These are phyloP conservation scores for Citrus mangshanensis DNA, from an alignment of 345 rosid species.

Conservation along the genomic window DNA sequence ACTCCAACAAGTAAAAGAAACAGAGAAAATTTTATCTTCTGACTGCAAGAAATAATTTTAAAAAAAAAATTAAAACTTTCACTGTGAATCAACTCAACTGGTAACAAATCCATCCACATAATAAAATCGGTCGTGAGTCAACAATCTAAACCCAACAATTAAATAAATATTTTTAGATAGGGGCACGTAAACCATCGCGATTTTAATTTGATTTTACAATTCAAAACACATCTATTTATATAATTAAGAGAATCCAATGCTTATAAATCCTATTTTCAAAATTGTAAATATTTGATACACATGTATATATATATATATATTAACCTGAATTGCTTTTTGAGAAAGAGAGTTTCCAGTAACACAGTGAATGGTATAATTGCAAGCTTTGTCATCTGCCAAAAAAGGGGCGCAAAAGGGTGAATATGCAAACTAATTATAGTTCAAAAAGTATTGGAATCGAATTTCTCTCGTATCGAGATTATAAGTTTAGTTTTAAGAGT, in stretches of 20 bases:
- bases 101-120: background rate
- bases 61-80: background rate
- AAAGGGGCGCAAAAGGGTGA: background rate
- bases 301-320: no score
- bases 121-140: no score
- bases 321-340: conserved; percentile 92
- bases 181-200: background rate
- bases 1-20: conserved; percentile 74
- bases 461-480: background rate
- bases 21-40: conserved; percentile 69
- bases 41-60: conserved; percentile 42
- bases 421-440: background rate
- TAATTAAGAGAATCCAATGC: background rate
- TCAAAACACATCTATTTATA: no score
- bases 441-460: background rate
- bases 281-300: background rate
- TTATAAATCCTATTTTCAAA: background rate
- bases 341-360: conserved; percentile 81
- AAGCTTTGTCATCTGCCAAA: conserved; percentile 88
- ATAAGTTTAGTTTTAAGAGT: background rate
- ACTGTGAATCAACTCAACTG: background rate
- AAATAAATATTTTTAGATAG: no score
- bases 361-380: conserved; percentile 99
- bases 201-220: no score
- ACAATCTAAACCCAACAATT: no score